These are phyloP conservation scores for Saccharomycopsis hybrid DNA, from an alignment of 1,139 yeast species.

Conservation along the genomic window DNA sequence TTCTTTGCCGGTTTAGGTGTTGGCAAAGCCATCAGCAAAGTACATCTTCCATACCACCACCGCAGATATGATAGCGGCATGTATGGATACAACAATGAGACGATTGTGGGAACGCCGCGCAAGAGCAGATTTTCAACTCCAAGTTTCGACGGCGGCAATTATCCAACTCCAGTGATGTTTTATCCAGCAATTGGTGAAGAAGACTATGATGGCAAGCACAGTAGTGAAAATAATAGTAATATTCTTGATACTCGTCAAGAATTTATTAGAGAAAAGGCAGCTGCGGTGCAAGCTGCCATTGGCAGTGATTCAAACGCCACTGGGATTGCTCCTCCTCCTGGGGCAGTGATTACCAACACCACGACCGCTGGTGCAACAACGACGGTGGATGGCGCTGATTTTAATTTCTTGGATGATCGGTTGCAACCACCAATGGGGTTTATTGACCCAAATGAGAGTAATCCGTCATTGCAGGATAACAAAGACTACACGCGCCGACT, in stretches of 20 bases:
- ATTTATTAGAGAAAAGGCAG: too few species aligned
- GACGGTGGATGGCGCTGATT: background rate
- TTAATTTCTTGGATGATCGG: constrained; percentile 7
- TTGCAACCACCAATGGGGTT: constrained; percentile 7
- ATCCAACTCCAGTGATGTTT: background rate
- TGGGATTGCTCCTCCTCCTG: too few species aligned
- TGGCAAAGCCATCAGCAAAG: background rate
- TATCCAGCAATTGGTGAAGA: background rate
- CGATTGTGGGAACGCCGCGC: background rate
- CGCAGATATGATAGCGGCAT: background rate
- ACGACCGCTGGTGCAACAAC: background rate
- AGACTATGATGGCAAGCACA: background rate
- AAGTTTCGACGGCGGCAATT: background rate
- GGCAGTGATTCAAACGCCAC: too few species aligned
- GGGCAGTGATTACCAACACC: too few species aligned
- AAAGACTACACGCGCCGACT: constrained; percentile 7
- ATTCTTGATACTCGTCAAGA: too few species aligned
- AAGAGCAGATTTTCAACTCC: background rate
- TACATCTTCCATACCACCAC: background rate
- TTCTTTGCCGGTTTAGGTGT: too few species aligned
- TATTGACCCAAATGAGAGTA: constrained; percentile 5
- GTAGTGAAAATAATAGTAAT: too few species aligned
- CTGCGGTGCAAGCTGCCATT: too few species aligned
- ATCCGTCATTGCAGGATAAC: constrained; percentile 7
- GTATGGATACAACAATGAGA: background rate